These are phyloP conservation scores for Ramaria sp. DNA, from an alignment of 768 basidiomycete species.

Conservation along the genomic window DNA sequence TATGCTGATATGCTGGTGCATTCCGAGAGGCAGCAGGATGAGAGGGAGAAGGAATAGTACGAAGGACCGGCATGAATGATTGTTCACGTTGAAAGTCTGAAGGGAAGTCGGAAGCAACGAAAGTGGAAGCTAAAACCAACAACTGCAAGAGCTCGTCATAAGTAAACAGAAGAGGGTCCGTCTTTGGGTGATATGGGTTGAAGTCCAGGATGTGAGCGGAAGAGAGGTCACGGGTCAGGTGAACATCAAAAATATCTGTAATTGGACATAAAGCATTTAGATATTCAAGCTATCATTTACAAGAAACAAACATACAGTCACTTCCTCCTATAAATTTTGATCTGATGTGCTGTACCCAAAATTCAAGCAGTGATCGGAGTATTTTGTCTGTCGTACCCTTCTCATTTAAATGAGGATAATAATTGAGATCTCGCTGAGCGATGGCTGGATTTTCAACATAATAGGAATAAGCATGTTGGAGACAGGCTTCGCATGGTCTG, in stretches of 20 bases:
- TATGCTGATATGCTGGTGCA: conserved; percentile 70
- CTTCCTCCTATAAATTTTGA: conserved; percentile 42
- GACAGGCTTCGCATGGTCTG: background rate
- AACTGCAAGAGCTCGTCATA: conserved; percentile 60
- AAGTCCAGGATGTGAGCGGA: conserved; percentile 83
- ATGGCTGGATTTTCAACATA: conserved; percentile 45
- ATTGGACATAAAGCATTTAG: background rate
- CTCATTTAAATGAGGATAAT: conserved; percentile 80
- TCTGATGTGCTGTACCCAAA: conserved; percentile 63
- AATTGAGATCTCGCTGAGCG: conserved; percentile 80
- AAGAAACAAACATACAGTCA: conserved; percentile 47
- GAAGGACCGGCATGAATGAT: conserved; percentile 27
- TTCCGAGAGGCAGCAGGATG: conserved; percentile 61
- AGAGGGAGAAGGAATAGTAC: conserved; percentile 60
- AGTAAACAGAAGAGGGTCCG: conserved; percentile 80
- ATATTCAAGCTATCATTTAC: background rate
- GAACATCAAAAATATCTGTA: conserved; percentile 75
- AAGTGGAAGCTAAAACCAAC: conserved; percentile 11
- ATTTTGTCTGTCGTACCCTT: conserved; percentile 41
- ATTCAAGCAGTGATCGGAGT: conserved; percentile 33
- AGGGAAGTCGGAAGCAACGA: background rate
- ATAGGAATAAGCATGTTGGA: background rate
- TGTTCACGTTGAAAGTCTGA: conserved; percentile 45
- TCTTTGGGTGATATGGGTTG: conserved; percentile 76
- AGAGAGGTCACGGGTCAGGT: conserved; percentile 71